A percentile compares a stretch with the other conserved stretches of the same genome.
Conservation (phyloP, 2,329 filamentous ascomycete genomes). For the Fusarium globosum region DNA sequence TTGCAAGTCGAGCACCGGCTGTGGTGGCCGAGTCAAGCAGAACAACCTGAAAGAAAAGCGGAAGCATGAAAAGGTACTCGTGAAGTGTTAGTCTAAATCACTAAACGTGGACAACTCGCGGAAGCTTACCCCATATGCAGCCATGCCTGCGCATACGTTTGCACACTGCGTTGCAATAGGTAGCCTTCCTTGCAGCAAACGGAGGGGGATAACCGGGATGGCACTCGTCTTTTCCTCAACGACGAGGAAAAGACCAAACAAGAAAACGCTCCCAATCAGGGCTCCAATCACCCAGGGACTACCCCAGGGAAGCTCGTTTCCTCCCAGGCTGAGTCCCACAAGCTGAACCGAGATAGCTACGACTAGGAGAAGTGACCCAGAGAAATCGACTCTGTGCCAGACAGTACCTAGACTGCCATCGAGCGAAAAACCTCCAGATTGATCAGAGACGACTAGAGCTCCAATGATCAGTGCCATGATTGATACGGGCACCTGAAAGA, state of each 20-base stretch:
- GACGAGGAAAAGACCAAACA: slow-evolving; percentile 58
- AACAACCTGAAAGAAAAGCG: slow-evolving; percentile 76
- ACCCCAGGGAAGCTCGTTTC: slow-evolving; percentile 65
- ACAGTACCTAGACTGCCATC: slow-evolving; percentile 51
- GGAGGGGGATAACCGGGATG: slow-evolving; percentile 64
- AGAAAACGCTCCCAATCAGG: slow-evolving; percentile 55
- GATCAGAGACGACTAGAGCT: slow-evolving; percentile 63
- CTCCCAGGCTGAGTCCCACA: slow-evolving; percentile 65
- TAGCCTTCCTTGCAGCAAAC: slow-evolving; percentile 66
- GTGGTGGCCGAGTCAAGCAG: slow-evolving; percentile 71
- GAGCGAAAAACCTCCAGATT: slow-evolving; percentile 46
- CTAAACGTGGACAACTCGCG: background rate
- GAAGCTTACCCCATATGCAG: slow-evolving; percentile 68
- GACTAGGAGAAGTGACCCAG: slow-evolving; percentile 67
- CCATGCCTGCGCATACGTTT: slow-evolving; percentile 70
- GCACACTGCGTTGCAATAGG: slow-evolving; percentile 66
- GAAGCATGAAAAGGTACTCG: slow-evolving; percentile 74
- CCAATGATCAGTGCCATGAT: slow-evolving; percentile 65
- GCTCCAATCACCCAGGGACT: slow-evolving; percentile 60
- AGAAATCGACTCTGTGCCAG: slow-evolving; percentile 68
- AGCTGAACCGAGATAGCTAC: slow-evolving; percentile 68
- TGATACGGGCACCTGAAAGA: slow-evolving; percentile 71
- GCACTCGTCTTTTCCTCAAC: slow-evolving; percentile 62
- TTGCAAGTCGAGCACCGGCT: slow-evolving; percentile 72
- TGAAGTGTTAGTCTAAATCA: slow-evolving; percentile 11